Evolutionary conservation across 192 early-diverging fungal species (phyloP).

Genomic region (Coemansia sp.): DNA sequence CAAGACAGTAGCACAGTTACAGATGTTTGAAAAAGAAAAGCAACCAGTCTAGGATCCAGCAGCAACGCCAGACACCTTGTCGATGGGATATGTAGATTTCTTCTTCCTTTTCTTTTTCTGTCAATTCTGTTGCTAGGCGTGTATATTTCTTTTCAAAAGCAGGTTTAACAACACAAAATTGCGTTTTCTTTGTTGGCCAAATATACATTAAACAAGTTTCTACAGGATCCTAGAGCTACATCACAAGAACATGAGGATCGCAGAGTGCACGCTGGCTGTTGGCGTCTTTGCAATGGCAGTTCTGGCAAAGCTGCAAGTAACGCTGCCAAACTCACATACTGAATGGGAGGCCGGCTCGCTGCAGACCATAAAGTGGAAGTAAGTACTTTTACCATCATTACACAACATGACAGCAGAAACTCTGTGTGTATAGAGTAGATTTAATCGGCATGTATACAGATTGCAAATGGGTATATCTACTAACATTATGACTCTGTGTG

Average conservation of each 20-base stretch:
- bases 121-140: background rate
- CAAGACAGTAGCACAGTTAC: background rate
- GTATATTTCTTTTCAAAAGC: background rate
- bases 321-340: constrained; percentile 47
- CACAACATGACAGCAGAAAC: background rate
- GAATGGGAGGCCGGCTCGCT: constrained; percentile 44
- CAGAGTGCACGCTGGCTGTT: constrained; percentile 16
- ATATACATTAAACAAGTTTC: no score
- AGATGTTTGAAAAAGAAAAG: background rate
- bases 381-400: constrained; percentile 13
- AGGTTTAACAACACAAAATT: no score
- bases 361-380: constrained; percentile 51
- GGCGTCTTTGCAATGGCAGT: constrained; percentile 25
- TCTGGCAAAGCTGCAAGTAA: constrained; percentile 45
- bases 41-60: background rate
- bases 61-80: background rate
- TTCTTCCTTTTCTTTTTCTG: background rate
- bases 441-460: no score
- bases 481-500: background rate
- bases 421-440: background rate
- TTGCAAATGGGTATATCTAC: background rate
- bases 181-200: no score
- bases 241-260: background rate
- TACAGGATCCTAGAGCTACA: background rate
- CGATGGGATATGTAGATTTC: background rate